Base-by-base conservation (phyloP, 2,329 filamentous ascomycete species). In the Trichoderma cornu-damae region DNA sequence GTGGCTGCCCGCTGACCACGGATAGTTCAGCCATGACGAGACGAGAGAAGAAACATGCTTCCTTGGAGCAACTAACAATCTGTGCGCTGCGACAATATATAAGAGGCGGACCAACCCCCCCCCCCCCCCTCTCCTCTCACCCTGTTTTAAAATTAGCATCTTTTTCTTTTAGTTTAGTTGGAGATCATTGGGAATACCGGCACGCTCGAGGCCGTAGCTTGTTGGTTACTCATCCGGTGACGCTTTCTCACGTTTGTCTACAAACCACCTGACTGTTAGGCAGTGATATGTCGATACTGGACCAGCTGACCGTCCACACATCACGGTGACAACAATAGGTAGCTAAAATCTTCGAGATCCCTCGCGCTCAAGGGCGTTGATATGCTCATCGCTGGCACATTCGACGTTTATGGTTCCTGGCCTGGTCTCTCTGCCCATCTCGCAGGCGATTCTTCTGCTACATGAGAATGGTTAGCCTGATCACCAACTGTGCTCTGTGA, bases 251-350 rank as follows among this genome's bases (percentile, higher is more conserved):
- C 40, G 30, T 44, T 32, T 42, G 22, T 46, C 51, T 38, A 32
- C 51, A 55, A n/a, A 42, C 51, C 51, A 55, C 51, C 51, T 55
- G 51, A 55, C 51, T 35, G 20, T 38, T 22, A 46, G 51, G 51
- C 51, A 55, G 42, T 47, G 28, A 46, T 12, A 18, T 26, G 32
- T 24, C 14, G 9, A 40, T n/a, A 8, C 37, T 42, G 8, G 22
- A 38, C 38, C 51, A 55, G 28, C 51, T 54, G 42, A 55, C 51
- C 37, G 16, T 34, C 49, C 26, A 28, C 7, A 12, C 16, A 30
- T 44, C 26, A 20, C 42, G 32, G 32, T n/a, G 24, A 26, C 51
- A 26, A 11, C 38, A 34, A 30, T n/a, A 14, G 34, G 16, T 22
- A 8, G n/a, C 11, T n/a, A n/a, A n/a, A n/a, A 5, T 32, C 26